Conservation (phyloP, 23 red algal species). For the Gracilaria vermiculophylla region DNA sequence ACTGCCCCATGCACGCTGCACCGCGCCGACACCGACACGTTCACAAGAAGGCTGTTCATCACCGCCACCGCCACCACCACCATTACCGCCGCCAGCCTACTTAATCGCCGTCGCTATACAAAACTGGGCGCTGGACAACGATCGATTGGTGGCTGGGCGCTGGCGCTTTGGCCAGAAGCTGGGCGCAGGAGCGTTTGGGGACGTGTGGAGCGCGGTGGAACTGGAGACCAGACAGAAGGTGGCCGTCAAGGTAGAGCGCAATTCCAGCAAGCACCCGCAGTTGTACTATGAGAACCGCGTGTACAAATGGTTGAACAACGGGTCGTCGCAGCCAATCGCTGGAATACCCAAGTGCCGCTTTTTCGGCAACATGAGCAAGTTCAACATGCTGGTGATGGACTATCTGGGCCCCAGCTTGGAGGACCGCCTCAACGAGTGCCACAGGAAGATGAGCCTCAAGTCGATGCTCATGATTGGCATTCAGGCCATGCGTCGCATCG, state of each 20-base stretch:
- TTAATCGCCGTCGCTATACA: not conserved
- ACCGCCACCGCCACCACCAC: not conserved
- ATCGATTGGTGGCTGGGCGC: constrained; percentile 14
- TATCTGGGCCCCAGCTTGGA: constrained; percentile 33
- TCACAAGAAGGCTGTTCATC: not conserved
- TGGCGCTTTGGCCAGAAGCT: constrained; percentile 37
- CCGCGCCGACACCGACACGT: not conserved
- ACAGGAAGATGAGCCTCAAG: constrained; percentile 17
- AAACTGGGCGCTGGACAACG: constrained; percentile 29
- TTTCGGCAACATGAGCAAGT: constrained; percentile 15
- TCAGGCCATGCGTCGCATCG: constrained; percentile 44
- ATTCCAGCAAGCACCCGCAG: constrained; percentile 17
- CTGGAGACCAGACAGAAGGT: constrained; percentile 6
- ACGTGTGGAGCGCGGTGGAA: constrained; percentile 43
- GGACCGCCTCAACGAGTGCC: constrained; percentile 2
- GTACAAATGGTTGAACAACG: constrained; percentile 53
- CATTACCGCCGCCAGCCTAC: not conserved
- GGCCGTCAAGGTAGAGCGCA: constrained; percentile 53
- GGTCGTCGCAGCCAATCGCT: not conserved
- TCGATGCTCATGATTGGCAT: constrained; percentile 66
- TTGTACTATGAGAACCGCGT: constrained; percentile 47
- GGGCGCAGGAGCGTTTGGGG: constrained; percentile 58
- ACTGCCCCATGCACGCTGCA: not conserved
- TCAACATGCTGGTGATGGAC: constrained; percentile 59
- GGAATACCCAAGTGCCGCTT: constrained; percentile 38